Conservation (phyloP, 2,329 filamentous ascomycete species). For the Dactylellina cionopaga region DNA sequence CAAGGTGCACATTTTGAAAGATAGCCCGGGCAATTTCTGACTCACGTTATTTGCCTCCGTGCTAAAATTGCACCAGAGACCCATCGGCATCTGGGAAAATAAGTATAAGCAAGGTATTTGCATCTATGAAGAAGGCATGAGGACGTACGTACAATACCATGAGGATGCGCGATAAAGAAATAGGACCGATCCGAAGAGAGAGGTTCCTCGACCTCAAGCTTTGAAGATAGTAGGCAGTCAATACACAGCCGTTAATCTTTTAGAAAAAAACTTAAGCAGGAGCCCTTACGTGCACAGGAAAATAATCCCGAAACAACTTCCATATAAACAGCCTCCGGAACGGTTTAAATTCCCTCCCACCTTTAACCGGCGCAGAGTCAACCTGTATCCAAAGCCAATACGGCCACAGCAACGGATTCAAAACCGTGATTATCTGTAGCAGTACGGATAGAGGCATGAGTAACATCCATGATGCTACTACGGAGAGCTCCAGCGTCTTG, state of each 20-base stretch:
- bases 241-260: neutral
- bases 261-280: no score
- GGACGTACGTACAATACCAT: neutral
- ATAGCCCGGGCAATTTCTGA: neutral
- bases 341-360: neutral
- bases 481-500: neutral
- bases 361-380: neutral
- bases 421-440: neutral
- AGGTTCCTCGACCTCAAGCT: neutral
- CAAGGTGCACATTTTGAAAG: neutral
- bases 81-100: neutral
- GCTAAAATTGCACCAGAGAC: constrained; percentile 4
- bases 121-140: neutral
- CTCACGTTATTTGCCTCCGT: neutral
- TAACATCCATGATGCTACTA: constrained; percentile 1
- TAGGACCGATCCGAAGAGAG: neutral
- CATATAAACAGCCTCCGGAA: neutral
- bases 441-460: neutral
- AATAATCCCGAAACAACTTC: neutral
- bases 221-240: neutral
- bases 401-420: neutral
- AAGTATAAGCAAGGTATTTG: neutral
- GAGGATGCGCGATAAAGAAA: constrained; percentile 5
- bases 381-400: constrained; percentile 12
- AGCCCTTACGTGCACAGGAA: neutral